A percentile compares a stretch with the other conserved stretches of the same genome.
These are phyloP conservation scores for Leersia perrieri DNA, from an alignment of 176 grass and related monocot genomes.

Conservation along the genomic window DNA sequence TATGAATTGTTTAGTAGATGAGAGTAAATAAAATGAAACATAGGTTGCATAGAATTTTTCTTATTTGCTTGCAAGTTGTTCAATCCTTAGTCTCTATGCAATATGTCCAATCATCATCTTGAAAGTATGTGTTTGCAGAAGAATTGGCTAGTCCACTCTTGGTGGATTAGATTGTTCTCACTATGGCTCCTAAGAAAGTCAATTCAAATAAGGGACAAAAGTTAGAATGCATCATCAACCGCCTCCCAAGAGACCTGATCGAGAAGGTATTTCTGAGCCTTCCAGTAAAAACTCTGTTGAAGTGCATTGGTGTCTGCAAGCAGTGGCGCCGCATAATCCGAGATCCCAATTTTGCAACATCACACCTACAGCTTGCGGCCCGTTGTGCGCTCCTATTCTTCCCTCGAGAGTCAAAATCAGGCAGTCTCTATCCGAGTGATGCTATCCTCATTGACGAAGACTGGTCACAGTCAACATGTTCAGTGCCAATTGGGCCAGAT, in stretches of 20 bases:
- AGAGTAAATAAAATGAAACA: too few species aligned
- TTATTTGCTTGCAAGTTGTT: too few species aligned
- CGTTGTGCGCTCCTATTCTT: slow-evolving; percentile 6
- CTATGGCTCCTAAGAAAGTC: slow-evolving; percentile 5
- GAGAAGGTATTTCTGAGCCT: slow-evolving; percentile 13
- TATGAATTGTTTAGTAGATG: too few species aligned
- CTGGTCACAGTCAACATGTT: slow-evolving; percentile 2
- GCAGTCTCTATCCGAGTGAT: not conserved
- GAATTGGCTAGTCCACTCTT: not conserved
- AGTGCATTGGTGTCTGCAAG: slow-evolving; percentile 20
- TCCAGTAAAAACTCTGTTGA: slow-evolving; percentile 2
- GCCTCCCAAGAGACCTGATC: not conserved
- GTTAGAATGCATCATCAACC: not conserved
- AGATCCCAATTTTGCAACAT: not conserved
- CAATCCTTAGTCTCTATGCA: too few species aligned
- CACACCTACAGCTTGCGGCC: not conserved
- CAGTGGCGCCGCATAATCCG: not conserved
- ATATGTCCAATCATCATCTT: too few species aligned
- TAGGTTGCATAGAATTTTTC: too few species aligned
- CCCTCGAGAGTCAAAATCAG: not conserved
- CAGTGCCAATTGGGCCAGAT: slow-evolving; percentile 23
- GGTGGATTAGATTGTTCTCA: not conserved
- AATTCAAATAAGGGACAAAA: not conserved
- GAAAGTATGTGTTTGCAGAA: slow-evolving; percentile 12
- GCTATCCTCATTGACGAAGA: slow-evolving; percentile 11